These are phyloP conservation scores for Aspergillus thermomutatus DNA, from an alignment of 2,329 filamentous ascomycete genomes.

Conservation along the genomic window DNA sequence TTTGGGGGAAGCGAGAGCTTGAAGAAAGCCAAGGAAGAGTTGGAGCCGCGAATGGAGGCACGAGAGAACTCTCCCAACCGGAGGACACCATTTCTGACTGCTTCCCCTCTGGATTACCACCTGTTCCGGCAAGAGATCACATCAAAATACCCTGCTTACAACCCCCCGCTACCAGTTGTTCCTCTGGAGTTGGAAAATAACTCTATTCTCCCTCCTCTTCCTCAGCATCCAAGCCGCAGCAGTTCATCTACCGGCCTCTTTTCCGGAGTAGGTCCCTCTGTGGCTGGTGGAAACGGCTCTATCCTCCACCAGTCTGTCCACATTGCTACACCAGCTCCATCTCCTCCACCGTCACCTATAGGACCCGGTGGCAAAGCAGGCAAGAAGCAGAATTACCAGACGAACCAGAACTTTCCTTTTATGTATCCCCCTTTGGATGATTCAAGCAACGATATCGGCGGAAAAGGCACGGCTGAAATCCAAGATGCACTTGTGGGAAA, in stretches of 20 bases:
- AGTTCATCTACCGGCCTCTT: conserved; percentile 62
- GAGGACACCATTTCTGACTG: conserved; percentile 77
- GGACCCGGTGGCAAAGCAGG: conserved; percentile 81
- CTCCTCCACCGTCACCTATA: conserved; percentile 86
- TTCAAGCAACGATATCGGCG: conserved; percentile 83
- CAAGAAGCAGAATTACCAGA: conserved; percentile 99
- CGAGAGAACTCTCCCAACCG: conserved; percentile 45
- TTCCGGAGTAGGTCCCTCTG: conserved; percentile 50
- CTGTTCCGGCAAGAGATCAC: conserved; percentile 94
- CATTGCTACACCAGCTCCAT: conserved; percentile 96
- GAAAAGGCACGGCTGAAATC: conserved; percentile 77
- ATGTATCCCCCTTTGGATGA: conserved; percentile 91
- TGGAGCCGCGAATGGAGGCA: conserved; percentile 54
- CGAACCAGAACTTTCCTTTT: conserved; percentile 97
- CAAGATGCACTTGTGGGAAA: conserved; percentile 78
- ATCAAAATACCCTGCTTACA: conserved; percentile 95
- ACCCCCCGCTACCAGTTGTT: conserved; percentile 77
- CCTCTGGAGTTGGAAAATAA: conserved; percentile 88
- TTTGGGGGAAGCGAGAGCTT: conserved; percentile 79
- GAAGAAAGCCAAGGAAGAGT: conserved; percentile 67
- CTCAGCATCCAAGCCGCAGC: conserved; percentile 65
- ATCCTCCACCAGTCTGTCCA: conserved; percentile 96
- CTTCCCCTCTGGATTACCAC: conserved; percentile 93
- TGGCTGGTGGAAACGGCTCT: conserved; percentile 52
- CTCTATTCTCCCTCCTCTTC: conserved; percentile 80